Conservation (phyloP, 1,139 yeast genomes). For the Meyerozyma carpophila region DNA sequence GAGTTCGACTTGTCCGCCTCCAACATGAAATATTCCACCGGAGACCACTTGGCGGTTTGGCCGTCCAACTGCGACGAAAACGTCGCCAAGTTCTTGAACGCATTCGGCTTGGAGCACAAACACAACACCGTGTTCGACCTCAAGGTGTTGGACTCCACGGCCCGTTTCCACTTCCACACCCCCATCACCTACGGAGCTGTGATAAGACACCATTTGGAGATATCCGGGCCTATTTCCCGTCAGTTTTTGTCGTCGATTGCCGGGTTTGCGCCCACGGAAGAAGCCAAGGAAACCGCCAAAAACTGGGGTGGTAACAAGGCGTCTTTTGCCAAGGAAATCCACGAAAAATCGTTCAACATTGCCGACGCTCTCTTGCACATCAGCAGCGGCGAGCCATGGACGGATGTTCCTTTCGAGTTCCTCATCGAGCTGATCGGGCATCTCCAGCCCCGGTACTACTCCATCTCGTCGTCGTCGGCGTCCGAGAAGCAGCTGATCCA, state of each 20-base stretch:
- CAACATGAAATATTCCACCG: constrained; percentile 81
- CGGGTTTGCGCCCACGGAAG: constrained; percentile 73
- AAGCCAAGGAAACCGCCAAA: constrained; percentile 45
- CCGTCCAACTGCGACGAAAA: constrained; percentile 83
- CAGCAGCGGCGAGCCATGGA: constrained; percentile 66
- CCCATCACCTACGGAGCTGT: constrained; percentile 90
- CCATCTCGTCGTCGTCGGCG: constrained; percentile 87
- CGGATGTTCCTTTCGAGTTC: constrained; percentile 74
- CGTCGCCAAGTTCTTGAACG: constrained; percentile 55
- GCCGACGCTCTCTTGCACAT: constrained; percentile 68
- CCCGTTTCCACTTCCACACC: constrained; percentile 70
- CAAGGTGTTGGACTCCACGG: constrained; percentile 70
- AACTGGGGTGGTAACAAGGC: constrained; percentile 65
- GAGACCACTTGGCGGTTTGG: constrained; percentile 95
- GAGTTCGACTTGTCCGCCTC: constrained; percentile 79
- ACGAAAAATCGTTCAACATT: constrained; percentile 57
- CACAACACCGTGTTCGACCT: constrained; percentile 57
- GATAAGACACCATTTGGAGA: constrained; percentile 82
- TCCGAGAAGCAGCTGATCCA: constrained; percentile 71
- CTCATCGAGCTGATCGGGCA: constrained; percentile 76
- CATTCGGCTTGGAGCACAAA: constrained; percentile 56
- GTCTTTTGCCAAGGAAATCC: constrained; percentile 60
- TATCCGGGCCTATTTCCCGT: constrained; percentile 90
- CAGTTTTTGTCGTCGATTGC: constrained; percentile 75
- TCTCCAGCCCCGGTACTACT: constrained; percentile 91